These are phyloP conservation scores for Carex scoparia DNA, from an alignment of 176 grass and related monocot species.

Conservation along the genomic window DNA sequence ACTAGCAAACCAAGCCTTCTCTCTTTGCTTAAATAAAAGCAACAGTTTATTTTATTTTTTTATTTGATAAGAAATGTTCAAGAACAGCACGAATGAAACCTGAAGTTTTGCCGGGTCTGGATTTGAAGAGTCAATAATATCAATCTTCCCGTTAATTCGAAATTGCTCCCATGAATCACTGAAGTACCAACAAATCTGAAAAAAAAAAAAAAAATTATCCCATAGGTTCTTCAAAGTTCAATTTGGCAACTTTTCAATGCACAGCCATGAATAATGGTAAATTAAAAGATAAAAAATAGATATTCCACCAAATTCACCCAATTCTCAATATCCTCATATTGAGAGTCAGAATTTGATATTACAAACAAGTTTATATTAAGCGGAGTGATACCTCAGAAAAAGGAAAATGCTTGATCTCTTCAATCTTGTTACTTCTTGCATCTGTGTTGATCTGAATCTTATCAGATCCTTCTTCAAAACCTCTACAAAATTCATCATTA, in stretches of 20 bases:
- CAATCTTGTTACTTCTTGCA: conserved; percentile 64
- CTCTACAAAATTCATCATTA: conserved; percentile 31
- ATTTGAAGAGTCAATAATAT: conserved; percentile 54
- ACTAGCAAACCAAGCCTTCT: conserved; percentile 76
- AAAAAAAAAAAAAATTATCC: neutral
- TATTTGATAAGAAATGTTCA: neutral
- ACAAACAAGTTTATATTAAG: neutral
- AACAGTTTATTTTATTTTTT: neutral
- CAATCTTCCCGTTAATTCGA: conserved; percentile 65
- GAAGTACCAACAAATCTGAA: conserved; percentile 96
- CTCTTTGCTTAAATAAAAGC: conserved; percentile 48
- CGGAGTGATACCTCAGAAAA: conserved; percentile 55
- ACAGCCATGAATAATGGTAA: neutral
- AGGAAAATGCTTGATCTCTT: conserved; percentile 57
- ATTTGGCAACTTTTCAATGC: neutral
- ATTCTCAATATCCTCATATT: neutral
- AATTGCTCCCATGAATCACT: conserved; percentile 95
- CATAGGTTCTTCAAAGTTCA: neutral
- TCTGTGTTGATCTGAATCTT: conserved; percentile 90
- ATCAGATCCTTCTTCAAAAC: conserved; percentile 68
- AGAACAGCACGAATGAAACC: conserved; percentile 41
- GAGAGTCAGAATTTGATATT: neutral
- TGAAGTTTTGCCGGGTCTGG: conserved; percentile 57
- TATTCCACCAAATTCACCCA: neutral
- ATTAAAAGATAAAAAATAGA: neutral